Evolutionary conservation across 1,284 basidiomycete genomes (phyloP).

Genomic region (Ustilago xerochloae): DNA sequence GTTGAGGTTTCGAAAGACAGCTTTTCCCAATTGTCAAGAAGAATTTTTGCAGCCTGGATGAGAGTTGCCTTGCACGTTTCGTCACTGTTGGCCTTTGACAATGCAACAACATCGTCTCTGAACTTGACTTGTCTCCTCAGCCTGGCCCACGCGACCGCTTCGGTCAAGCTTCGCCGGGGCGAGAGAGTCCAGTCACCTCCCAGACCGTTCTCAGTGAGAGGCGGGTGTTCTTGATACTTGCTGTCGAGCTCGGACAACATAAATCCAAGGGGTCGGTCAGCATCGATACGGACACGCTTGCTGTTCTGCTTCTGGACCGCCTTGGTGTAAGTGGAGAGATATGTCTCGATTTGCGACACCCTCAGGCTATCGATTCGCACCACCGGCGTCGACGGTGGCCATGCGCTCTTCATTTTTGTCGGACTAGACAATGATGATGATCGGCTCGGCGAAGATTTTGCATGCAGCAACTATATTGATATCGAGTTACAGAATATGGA

Average conservation of each 20-base stretch:
- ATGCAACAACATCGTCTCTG: not conserved
- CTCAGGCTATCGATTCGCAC: too few species aligned
- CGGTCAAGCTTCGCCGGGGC: not conserved
- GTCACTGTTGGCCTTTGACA: not conserved
- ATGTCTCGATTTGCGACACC: too few species aligned
- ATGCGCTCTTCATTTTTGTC: too few species aligned
- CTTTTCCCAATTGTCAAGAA: not conserved
- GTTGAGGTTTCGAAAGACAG: not conserved
- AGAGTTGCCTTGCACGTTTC: not conserved
- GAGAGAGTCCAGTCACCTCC: not conserved
- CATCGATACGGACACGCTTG: not conserved
- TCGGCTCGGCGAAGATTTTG: too few species aligned
- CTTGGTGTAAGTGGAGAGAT: not conserved
- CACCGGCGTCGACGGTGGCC: too few species aligned
- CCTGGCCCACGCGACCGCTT: not conserved
- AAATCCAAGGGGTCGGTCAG: not conserved
- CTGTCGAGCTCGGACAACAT: not conserved
- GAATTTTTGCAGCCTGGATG: not conserved
- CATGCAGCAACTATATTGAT: too few species aligned
- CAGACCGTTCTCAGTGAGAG: not conserved
- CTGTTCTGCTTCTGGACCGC: not conserved
- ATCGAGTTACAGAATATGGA: too few species aligned
- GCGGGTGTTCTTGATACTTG: not conserved
- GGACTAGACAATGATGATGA: too few species aligned
- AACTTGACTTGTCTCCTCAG: not conserved